Percentiles rank a stretch among this genome's conserved stretches.
Conservation (phyloP, 2,329 filamentous ascomycete species). For the Colletotrichum salicis region DNA sequence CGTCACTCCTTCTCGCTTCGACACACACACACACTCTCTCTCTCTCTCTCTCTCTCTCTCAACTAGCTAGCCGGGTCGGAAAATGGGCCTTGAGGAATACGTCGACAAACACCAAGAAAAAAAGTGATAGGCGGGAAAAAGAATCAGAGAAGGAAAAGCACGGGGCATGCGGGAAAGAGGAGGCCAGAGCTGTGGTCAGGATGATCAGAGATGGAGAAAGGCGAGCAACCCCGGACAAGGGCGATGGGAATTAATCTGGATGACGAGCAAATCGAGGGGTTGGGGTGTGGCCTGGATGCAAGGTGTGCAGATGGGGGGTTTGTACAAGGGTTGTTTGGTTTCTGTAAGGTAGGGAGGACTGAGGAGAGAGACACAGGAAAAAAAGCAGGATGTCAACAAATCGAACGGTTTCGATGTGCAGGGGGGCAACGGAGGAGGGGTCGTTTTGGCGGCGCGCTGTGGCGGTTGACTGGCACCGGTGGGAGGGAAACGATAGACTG, state of each 20-base stretch:
- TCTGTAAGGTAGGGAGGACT: neutral
- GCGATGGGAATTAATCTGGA: constrained; percentile 21
- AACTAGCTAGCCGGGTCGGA: constrained; percentile 4
- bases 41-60: neutral
- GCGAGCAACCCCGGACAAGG: neutral
- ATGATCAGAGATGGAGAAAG: constrained; percentile 25
- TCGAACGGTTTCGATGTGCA: constrained; percentile 25
- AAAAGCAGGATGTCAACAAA: constrained; percentile 29
- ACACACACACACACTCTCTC: neutral
- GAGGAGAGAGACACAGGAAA: too few species aligned
- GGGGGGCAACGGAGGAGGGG: constrained; percentile 10
- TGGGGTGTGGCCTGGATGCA: constrained; percentile 3
- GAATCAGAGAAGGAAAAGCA: constrained; percentile 20
- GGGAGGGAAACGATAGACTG: neutral
- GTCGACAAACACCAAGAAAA: neutral
- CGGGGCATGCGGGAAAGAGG: constrained; percentile 31
- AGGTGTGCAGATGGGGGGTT: neutral
- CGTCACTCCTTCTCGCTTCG: neutral
- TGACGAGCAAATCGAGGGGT: constrained; percentile 32
- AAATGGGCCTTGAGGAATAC: constrained; percentile 13
- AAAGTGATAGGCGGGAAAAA: constrained; percentile 16
- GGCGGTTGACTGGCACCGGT: neutral
- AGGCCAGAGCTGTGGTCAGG: constrained; percentile 21
- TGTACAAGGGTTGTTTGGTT: neutral
- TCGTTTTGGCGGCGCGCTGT: neutral